phyloP scores from a whole-genome alignment of 345 rosid species.

The Erodium maritimum region DNA sequence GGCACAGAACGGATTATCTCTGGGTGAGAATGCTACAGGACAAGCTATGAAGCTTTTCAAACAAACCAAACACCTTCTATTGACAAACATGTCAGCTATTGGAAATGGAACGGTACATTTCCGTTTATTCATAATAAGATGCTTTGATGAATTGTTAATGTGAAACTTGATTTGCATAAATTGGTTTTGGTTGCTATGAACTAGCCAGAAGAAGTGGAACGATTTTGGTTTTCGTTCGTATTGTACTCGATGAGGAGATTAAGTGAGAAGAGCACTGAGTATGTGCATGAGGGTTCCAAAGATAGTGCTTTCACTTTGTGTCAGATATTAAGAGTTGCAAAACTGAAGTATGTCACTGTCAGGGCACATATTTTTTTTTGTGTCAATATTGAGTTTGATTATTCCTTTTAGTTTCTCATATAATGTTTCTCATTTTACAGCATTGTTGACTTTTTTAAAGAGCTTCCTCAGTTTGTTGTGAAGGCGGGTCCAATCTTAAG shows the following conservation, averaged over 20 bases:
- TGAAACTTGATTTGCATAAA: not conserved
- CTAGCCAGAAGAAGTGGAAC: conserved; percentile 79
- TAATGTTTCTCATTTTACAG: conserved; percentile 24
- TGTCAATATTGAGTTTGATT: not conserved
- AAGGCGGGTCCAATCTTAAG: conserved; percentile 67
- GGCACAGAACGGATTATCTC: conserved; percentile 40
- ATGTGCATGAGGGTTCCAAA: conserved; percentile 16
- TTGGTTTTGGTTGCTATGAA: not conserved
- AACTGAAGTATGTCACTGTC: conserved; percentile 47
- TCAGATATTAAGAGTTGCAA: conserved; percentile 59
- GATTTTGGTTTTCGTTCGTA: conserved; percentile 78
- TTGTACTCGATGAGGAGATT: conserved; percentile 53
- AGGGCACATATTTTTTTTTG: conserved; percentile 4
- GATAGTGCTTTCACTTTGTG: conserved; percentile 47
- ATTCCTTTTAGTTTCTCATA: not conserved
- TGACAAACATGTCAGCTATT: conserved; percentile 34
- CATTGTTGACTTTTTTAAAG: conserved; percentile 72
- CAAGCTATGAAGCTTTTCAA: conserved; percentile 50
- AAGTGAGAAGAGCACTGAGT: conserved; percentile 31
- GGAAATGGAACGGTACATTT: conserved; percentile 53
- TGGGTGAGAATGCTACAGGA: conserved; percentile 35
- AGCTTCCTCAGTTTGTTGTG: conserved; percentile 76
- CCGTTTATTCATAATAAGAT: conserved; percentile 1
- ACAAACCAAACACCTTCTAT: conserved; percentile 55
- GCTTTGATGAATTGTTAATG: not conserved